Conservation (phyloP, 2,329 filamentous ascomycete species). For the Aureobasidium namibiae region DNA sequence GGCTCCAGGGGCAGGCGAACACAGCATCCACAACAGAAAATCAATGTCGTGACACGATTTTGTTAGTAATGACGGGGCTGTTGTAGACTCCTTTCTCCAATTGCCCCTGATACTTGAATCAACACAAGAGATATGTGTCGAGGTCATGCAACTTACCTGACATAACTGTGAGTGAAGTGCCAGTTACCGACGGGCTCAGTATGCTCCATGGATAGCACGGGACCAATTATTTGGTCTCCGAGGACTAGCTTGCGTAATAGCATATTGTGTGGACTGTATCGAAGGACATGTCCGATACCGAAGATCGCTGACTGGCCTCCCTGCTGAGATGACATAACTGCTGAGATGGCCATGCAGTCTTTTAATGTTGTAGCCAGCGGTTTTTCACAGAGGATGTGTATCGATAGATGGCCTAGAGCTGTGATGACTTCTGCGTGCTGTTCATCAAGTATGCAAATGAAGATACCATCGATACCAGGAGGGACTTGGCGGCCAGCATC, state of each 20-base stretch:
- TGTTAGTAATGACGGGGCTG: slow-evolving; percentile 76
- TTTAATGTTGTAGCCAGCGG: slow-evolving; percentile 71
- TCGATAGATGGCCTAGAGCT: slow-evolving; percentile 56
- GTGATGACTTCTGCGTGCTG: slow-evolving; percentile 76
- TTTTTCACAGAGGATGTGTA: slow-evolving; percentile 95
- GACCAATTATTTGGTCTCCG: slow-evolving; percentile 68
- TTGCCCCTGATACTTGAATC: slow-evolving; percentile 54
- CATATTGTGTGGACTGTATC: slow-evolving; percentile 90
- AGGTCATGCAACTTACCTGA: slow-evolving; percentile 42
- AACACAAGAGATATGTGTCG: not conserved
- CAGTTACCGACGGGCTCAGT: slow-evolving; percentile 94
- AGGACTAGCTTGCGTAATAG: slow-evolving; percentile 70
- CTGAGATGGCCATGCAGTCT: slow-evolving; percentile 71
- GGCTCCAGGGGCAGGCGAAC: slow-evolving; percentile 50
- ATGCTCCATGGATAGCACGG: slow-evolving; percentile 79
- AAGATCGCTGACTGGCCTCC: slow-evolving; percentile 49
- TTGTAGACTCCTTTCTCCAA: slow-evolving; percentile 73
- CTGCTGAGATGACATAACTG: slow-evolving; percentile 37
- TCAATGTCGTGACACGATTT: slow-evolving; percentile 98
- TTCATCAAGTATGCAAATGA: slow-evolving; percentile 76
- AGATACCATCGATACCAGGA: slow-evolving; percentile 47
- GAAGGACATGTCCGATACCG: slow-evolving; percentile 85
- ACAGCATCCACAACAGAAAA: slow-evolving; percentile 82
- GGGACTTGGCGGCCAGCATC: slow-evolving; percentile 36
- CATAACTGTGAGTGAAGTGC: slow-evolving; percentile 89